These are phyloP conservation scores for Talaromyces pinophilus DNA, from an alignment of 2,329 filamentous ascomycete species.

Conservation along the genomic window DNA sequence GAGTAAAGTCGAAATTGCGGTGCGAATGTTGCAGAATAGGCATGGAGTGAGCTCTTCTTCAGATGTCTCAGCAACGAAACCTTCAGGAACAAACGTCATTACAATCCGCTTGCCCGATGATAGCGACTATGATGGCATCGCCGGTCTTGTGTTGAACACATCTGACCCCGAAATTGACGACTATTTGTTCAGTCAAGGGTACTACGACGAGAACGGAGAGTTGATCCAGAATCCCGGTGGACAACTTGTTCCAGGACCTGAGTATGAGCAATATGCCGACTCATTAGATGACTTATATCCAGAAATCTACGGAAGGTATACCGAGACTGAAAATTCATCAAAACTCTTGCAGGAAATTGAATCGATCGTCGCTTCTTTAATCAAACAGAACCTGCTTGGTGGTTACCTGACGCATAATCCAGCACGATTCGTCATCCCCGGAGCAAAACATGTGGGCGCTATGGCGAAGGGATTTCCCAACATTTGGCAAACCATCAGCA, in stretches of 20 bases:
- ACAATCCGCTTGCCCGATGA: constrained; percentile 36
- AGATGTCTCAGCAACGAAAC: constrained; percentile 20
- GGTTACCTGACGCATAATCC: constrained; percentile 81
- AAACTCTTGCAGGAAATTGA: constrained; percentile 67
- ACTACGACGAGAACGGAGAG: constrained; percentile 38
- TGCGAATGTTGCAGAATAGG: constrained; percentile 61
- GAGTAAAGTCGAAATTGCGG: constrained; percentile 64
- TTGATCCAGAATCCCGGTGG: constrained; percentile 31
- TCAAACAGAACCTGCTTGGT: constrained; percentile 77
- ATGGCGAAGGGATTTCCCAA: constrained; percentile 63
- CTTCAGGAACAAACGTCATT: constrained; percentile 24
- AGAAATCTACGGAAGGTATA: constrained; percentile 49
- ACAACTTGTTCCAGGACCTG: constrained; percentile 33
- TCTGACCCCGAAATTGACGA: constrained; percentile 35
- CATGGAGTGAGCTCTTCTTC: constrained; percentile 24
- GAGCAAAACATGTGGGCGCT: constrained; percentile 54
- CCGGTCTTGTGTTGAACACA: constrained; percentile 22
- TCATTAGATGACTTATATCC: constrained; percentile 54
- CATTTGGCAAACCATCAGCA: constrained; percentile 68
- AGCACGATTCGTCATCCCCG: constrained; percentile 77
- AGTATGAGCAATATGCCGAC: constrained; percentile 40
- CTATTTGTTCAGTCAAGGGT: constrained; percentile 37
- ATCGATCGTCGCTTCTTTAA: constrained; percentile 71
- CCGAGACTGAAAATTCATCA: constrained; percentile 31
- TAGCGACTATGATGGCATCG: constrained; percentile 35